Percentiles rank a stretch among this genome's conserved stretches.
phyloP scores from a whole-genome alignment of 2,329 filamentous ascomycete genomes.

The Aspergillus sp. region DNA sequence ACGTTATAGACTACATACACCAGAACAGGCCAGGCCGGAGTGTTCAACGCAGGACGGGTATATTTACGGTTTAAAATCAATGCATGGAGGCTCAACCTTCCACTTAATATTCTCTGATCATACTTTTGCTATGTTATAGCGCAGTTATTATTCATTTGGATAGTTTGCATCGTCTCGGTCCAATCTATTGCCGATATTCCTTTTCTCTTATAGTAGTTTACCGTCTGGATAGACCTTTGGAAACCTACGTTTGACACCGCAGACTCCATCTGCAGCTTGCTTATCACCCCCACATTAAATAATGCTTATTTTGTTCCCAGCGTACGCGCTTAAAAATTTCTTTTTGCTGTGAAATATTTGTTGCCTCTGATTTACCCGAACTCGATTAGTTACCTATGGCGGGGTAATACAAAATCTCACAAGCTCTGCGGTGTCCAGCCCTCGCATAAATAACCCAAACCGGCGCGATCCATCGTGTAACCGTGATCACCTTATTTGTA shows the following conservation, averaged over 20 bases:
- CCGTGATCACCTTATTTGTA: too few species aligned
- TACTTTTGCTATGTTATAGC: background rate
- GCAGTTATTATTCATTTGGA: background rate
- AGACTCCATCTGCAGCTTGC: background rate
- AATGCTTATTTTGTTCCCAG: too few species aligned
- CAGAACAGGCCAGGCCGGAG: background rate
- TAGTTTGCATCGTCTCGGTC: background rate
- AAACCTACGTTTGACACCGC: background rate
- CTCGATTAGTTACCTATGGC: background rate
- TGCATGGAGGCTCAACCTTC: slow-evolving; percentile 14
- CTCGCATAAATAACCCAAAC: too few species aligned
- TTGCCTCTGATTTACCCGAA: background rate
- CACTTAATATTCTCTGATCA: background rate
- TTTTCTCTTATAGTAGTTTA: background rate
- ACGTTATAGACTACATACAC: slow-evolving; percentile 6
- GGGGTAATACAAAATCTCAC: background rate
- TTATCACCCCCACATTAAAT: background rate
- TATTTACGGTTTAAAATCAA: background rate
- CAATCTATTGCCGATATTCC: background rate
- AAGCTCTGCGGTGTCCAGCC: too few species aligned
- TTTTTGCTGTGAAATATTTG: background rate
- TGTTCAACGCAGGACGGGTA: slow-evolving; percentile 7
- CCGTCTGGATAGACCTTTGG: background rate
- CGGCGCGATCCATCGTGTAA: background rate
- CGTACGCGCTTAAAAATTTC: background rate